Conservation (phyloP, 2,329 filamentous ascomycete genomes). For the Fusarium tupiense region DNA sequence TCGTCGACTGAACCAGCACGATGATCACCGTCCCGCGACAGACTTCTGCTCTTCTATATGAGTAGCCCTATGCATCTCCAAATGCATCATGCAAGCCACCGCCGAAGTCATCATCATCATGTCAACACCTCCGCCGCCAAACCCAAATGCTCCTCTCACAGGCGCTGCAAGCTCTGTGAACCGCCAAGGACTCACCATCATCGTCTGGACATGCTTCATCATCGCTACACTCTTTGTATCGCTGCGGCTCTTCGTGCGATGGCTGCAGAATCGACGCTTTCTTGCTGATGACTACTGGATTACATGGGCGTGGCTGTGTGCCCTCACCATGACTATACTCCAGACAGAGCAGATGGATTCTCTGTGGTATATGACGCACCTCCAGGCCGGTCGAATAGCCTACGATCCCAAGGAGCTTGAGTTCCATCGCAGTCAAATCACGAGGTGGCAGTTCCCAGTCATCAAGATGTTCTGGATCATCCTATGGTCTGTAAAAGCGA, state of each 20-base stretch:
- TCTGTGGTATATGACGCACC: conserved; percentile 20
- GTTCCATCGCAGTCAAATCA: not conserved
- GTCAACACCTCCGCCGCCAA: not conserved
- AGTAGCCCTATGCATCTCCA: not conserved
- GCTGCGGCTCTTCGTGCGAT: conserved; percentile 1
- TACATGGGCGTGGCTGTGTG: conserved; percentile 10
- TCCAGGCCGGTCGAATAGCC: not conserved
- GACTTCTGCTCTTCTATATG: not conserved
- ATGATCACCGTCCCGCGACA: not conserved
- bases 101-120: not conserved
- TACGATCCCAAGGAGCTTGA: not conserved
- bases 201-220: conserved; percentile 22
- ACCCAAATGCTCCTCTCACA: conserved; percentile 11
- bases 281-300: conserved; percentile 29
- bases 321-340: conserved; percentile 20
- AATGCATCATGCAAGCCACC: not conserved
- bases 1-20: not conserved
- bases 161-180: conserved; percentile 8
- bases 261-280: conserved; percentile 15
- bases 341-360: conserved; percentile 25
- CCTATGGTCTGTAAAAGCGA: conserved; percentile 26
- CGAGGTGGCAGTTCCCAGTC: conserved; percentile 20
- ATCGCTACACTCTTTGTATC: conserved; percentile 10
- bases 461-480: conserved; percentile 29
- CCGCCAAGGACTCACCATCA: not conserved